Evolutionary conservation across 371 early-diverging fungal species (phyloP).

Genomic region (Mucor indicus): DNA sequence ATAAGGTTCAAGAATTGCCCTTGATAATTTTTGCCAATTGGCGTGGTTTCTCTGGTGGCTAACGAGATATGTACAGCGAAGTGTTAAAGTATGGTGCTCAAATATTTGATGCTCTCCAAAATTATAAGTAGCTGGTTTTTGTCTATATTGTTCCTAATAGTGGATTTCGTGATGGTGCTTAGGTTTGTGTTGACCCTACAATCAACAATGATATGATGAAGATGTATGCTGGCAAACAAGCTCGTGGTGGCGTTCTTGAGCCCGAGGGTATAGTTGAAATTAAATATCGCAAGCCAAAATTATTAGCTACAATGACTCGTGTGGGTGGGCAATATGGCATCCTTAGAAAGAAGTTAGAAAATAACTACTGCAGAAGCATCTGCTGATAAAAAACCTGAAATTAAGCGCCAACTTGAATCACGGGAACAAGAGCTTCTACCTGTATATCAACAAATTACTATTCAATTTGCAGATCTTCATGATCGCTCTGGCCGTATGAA

Average conservation of each 20-base stretch:
- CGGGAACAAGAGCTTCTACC: conserved; percentile 88
- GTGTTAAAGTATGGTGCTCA: conserved; percentile 96
- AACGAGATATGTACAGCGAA: conserved; percentile 98
- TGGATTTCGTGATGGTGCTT: conserved; percentile 98
- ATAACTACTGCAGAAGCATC: conserved; percentile 43
- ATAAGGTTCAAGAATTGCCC: conserved; percentile 97
- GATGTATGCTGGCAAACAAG: conserved; percentile 93
- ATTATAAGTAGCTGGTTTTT: conserved; percentile 96
- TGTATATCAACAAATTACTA: conserved; percentile 88
- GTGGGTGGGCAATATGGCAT: conserved; percentile 74
- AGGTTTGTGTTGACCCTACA: conserved; percentile 98
- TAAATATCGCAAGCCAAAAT: conserved; percentile 94
- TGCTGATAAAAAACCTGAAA: conserved; percentile 51
- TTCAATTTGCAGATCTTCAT: conserved; percentile 97
- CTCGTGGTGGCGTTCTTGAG: conserved; percentile 96
- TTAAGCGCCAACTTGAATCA: conserved; percentile 71
- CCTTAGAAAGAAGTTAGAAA: conserved; percentile 64
- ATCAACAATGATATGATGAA: conserved; percentile 98
- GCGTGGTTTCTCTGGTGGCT: conserved; percentile 99
- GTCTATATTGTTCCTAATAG: conserved; percentile 94
- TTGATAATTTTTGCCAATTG: conserved; percentile 99
- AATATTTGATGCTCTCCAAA: conserved; percentile 94
- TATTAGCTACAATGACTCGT: conserved; percentile 90
- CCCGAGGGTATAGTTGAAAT: conserved; percentile 99
- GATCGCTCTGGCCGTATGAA: conserved; percentile 96